phyloP scores from a whole-genome alignment of 208 protist genomes.

The Balamuthia mandrillaris region DNA sequence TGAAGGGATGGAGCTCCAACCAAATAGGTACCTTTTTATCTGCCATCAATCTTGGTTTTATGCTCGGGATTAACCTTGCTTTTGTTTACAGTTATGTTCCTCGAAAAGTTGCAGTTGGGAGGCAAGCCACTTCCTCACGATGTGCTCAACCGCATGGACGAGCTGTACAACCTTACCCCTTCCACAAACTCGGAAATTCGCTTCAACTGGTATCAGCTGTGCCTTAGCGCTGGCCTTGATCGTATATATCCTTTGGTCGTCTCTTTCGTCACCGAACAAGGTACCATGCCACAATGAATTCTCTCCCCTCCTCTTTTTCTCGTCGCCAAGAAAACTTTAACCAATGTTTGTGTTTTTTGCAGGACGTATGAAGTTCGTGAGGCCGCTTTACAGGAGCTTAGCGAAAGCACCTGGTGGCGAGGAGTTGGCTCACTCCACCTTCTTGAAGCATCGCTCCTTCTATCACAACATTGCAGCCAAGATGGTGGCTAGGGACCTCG shows the following conservation, averaged over 20 bases:
- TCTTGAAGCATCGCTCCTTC: not conserved
- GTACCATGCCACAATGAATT: no score
- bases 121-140: not conserved
- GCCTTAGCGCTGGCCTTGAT: constrained; percentile 11
- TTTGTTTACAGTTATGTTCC: constrained; percentile 9
- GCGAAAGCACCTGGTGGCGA: not conserved
- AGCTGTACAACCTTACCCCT: constrained; percentile 41
- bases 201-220: constrained; percentile 54
- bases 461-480: constrained; percentile 7
- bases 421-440: not conserved
- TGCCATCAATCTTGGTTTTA: no score
- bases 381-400: constrained; percentile 71
- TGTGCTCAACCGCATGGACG: constrained; percentile 46
- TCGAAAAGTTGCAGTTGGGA: constrained; percentile 4
- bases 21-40: constrained; percentile 1
- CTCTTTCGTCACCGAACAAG: constrained; percentile 43
- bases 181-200: constrained; percentile 57
- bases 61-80: no score
- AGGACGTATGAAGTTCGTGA: constrained; percentile 77
- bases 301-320: no score
- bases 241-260: constrained; percentile 31
- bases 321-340: no score
- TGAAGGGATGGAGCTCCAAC: not conserved
- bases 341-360: no score
- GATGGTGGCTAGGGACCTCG: constrained; percentile 9